Base-by-base conservation (phyloP, 2,329 filamentous ascomycete species). In the Pseudohalonectria lignicola region DNA sequence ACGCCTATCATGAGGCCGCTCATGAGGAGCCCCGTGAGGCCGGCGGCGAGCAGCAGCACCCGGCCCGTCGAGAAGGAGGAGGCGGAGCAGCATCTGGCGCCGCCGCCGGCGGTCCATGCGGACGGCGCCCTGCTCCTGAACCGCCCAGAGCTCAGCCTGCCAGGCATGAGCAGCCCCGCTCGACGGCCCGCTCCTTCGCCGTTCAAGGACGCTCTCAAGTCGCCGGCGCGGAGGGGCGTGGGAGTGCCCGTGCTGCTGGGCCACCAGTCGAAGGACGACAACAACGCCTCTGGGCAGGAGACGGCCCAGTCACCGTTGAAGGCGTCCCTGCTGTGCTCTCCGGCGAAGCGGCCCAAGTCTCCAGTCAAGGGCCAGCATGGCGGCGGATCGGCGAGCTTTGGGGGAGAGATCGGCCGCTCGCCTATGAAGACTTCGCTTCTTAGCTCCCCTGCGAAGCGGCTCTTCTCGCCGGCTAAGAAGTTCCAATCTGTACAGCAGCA, bases 101-200 rank as follows among this genome's bases (percentile, higher is more conserved):
- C 17, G 25, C n/a, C 3, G 34, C n/a, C n/a, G n/a, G n/a, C n/a
- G n/a, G n/a, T n/a, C n/a, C n/a, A 25, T 8, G 28, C 15, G 11
- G 59, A 55, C 31, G 53, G 36, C 33, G 45, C 44, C n/a, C 45
- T 47, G 20, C n/a, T n/a, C n/a, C 46, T 52, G 7, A 53, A 61
- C 13, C 43, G 56, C 5, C 54, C 60, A 6, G 63, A 68, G 35
- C 47, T 59, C 18, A 48, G 55, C 4, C 53, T 62, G 1, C n/a
- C n/a, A n/a, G n/a, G n/a, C n/a, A n/a, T 78, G 31, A 60, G 55
- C 16, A 79, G 73, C 32, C 74, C 76, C 3, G 69, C 74, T n/a
- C 68, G 71, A 39, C 64, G 74, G 20, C 62, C 63, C 8, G 64
- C 70, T 2, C 48, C 63, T 5, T 71, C 72, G 2, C 67, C 74